These are phyloP conservation scores for Scytalidium lignicola DNA, from an alignment of 2,329 filamentous ascomycete genomes.

Conservation along the genomic window DNA sequence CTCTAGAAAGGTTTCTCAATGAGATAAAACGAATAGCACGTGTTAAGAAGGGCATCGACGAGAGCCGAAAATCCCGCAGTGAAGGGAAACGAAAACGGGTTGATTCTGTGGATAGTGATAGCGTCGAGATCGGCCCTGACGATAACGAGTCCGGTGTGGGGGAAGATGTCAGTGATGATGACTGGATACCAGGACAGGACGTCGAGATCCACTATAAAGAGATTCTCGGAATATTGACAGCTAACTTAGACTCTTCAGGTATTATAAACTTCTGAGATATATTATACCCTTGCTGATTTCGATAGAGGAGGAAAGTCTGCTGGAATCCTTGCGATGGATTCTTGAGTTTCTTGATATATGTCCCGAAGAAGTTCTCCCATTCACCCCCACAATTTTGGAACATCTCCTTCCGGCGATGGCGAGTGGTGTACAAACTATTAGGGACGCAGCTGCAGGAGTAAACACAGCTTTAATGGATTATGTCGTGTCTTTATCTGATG, in stretches of 20 bases:
- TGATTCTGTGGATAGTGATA: conserved; percentile 62
- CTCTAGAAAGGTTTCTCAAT: conserved; percentile 81
- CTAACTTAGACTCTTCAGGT: conserved; percentile 76
- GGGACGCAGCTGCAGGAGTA: conserved; percentile 80
- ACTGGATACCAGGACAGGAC: conserved; percentile 97
- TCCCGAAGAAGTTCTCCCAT: conserved; percentile 90
- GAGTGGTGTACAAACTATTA: conserved; percentile 82
- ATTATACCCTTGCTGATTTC: conserved; percentile 8
- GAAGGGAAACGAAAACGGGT: conserved; percentile 64
- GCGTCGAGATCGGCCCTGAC: conserved; percentile 39
- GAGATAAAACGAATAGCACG: conserved; percentile 94
- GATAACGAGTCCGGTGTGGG: conserved; percentile 52
- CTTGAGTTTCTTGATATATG: conserved; percentile 96
- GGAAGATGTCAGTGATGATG: conserved; percentile 63
- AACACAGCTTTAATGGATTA: conserved; percentile 92
- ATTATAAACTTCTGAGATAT: conserved; percentile 41
- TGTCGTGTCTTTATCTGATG: conserved; percentile 83
- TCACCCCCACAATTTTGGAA: conserved; percentile 86
- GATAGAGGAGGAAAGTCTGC: conserved; percentile 80
- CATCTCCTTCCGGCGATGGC: conserved; percentile 93
- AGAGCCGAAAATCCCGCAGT: conserved; percentile 66
- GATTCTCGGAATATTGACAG: conserved; percentile 86
- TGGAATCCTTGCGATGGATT: conserved; percentile 91
- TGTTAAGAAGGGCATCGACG: conserved; percentile 85
- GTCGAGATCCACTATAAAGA: conserved; percentile 89